phyloP scores from a whole-genome alignment of 1,139 yeast species.

The Geotrichum macrosporum region DNA sequence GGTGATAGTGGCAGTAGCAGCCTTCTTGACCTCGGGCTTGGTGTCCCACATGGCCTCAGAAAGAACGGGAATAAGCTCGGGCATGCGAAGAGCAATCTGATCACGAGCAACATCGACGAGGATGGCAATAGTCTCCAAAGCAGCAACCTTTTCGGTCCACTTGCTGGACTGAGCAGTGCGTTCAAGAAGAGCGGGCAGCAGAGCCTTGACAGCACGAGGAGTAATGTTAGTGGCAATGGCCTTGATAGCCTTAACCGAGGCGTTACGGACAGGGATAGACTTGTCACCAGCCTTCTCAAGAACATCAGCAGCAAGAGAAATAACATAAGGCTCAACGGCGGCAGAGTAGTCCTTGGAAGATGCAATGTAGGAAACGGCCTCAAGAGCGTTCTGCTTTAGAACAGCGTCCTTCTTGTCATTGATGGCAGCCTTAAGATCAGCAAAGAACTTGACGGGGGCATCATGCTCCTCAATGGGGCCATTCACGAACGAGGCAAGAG shows the following conservation, averaged over 20 bases:
- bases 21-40: constrained; percentile 94
- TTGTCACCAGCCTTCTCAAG: constrained; percentile 87
- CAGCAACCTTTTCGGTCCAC: constrained; percentile 97
- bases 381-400: constrained; percentile 66
- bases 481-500: constrained; percentile 89
- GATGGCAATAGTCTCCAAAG: constrained; percentile 75
- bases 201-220: constrained; percentile 88
- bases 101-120: constrained; percentile 93
- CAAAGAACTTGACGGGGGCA: constrained; percentile 87
- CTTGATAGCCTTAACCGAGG: constrained; percentile 67
- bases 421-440: constrained; percentile 69
- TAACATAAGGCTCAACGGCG: constrained; percentile 92
- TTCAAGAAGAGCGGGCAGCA: constrained; percentile 74
- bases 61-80: constrained; percentile 95
- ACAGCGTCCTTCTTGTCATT: constrained; percentile 70
- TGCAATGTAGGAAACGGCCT: constrained; percentile 81
- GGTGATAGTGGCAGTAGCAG: constrained; percentile 92
- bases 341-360: constrained; percentile 75
- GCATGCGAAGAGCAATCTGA: constrained; percentile 98
- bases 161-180: constrained; percentile 73
- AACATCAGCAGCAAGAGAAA: constrained; percentile 64
- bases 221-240: constrained; percentile 78
- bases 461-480: constrained; percentile 98
- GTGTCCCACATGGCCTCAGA: constrained; percentile 99
- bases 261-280: constrained; percentile 65